These are phyloP conservation scores for Suhomyces anneliseae DNA, from an alignment of 1,139 yeast genomes.

Conservation along the genomic window DNA sequence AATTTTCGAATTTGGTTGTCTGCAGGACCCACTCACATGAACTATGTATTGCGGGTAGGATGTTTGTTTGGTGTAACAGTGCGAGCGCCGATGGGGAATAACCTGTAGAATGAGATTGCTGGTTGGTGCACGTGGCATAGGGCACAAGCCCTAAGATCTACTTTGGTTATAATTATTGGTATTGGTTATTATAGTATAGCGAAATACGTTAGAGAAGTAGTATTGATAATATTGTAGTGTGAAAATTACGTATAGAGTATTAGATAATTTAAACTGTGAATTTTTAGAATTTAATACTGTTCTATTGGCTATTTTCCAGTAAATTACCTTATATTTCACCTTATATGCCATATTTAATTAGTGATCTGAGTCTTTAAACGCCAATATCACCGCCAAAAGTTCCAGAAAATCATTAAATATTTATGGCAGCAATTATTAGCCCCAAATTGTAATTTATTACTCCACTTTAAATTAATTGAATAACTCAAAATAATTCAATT, in stretches of 20 bases:
- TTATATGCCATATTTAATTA: too few relatives aligned
- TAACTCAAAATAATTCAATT: too few relatives aligned
- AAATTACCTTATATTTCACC: too few relatives aligned
- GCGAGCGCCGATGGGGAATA: neutral
- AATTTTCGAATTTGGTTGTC: conserved; percentile 11
- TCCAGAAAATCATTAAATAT: too few relatives aligned
- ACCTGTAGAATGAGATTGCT: conserved; percentile 1
- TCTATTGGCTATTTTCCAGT: too few relatives aligned
- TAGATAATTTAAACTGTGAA: neutral
- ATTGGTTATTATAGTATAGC: neutral
- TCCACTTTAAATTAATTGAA: too few relatives aligned
- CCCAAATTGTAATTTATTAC: too few relatives aligned
- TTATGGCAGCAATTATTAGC: too few relatives aligned
- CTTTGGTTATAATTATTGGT: too few relatives aligned
- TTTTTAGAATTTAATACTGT: too few relatives aligned
- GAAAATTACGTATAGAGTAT: neutral
- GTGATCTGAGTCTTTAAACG: too few relatives aligned
- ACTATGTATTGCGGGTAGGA: conserved; percentile 1
- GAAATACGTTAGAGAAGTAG: neutral
- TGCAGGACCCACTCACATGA: conserved; percentile 5
- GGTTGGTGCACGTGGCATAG: conserved; percentile 2
- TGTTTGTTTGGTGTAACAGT: neutral
- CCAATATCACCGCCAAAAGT: too few relatives aligned
- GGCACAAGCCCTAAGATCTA: conserved; percentile 8
- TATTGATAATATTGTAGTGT: neutral